Conservation (phyloP, 2,329 filamentous ascomycete genomes). For the Neobulgaria alba region DNA sequence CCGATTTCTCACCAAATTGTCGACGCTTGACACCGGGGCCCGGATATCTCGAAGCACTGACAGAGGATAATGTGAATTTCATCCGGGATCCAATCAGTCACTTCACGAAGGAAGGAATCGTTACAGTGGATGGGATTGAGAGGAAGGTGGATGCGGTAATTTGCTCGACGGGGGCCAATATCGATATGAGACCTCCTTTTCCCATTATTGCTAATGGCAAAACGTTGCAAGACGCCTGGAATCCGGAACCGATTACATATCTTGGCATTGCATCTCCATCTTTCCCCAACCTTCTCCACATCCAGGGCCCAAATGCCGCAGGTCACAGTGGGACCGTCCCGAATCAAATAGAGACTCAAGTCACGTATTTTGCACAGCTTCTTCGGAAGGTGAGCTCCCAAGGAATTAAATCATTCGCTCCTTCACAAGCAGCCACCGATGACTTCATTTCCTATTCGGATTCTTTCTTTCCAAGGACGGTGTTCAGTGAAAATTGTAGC, state of each 20-base stretch:
- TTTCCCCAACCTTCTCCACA: constrained; percentile 59
- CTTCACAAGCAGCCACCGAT: constrained; percentile 49
- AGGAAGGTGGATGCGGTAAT: constrained; percentile 56
- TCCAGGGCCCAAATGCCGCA: constrained; percentile 51
- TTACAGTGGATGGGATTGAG: constrained; percentile 47
- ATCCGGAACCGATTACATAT: constrained; percentile 54
- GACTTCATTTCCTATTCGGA: constrained; percentile 54
- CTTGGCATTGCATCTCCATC: constrained; percentile 53
- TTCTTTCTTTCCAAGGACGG: constrained; percentile 45
- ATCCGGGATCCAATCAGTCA: constrained; percentile 47
- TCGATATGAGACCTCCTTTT: constrained; percentile 50
- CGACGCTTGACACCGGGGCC: constrained; percentile 37
- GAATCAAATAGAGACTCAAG: constrained; percentile 56
- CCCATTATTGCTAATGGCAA: constrained; percentile 46
- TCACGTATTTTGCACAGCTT: constrained; percentile 57
- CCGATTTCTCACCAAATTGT: constrained; percentile 37
- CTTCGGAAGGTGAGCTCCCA: constrained; percentile 58
- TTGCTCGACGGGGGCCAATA: constrained; percentile 60
- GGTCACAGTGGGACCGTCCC: constrained; percentile 59
- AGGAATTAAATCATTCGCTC: constrained; percentile 53
- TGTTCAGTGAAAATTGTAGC: constrained; percentile 53
- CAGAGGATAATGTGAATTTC: constrained; percentile 52
- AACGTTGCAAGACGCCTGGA: constrained; percentile 49
- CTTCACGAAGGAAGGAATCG: constrained; percentile 52
- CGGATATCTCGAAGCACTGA: constrained; percentile 58